Base-by-base conservation (phyloP, 1,284 basidiomycete species). In the Spongiforma sp. region DNA sequence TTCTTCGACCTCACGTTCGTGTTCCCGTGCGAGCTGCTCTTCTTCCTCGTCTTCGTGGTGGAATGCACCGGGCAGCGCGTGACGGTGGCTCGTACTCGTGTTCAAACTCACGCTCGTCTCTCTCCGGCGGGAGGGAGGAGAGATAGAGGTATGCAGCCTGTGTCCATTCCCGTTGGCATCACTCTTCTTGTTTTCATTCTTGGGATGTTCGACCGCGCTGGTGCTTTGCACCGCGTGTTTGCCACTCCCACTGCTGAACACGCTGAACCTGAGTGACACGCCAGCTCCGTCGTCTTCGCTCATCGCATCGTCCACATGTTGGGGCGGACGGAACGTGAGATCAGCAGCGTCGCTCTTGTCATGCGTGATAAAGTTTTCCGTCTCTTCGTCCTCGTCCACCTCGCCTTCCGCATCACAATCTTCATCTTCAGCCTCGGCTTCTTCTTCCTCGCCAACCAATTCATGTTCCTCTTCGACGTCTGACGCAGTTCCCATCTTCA, bases 1-100 rank as follows among this genome's bases (percentile, higher is more conserved):
- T 39, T 79, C 78, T n/a, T 76, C 78, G 14, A 79, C 79, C 6
- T 75, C 73, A 24, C 66, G 37, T 17, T 61, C 34, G 14, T 77
- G 74, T 15, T 62, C 59, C 4, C 63, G 53, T 56, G 62, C 63
- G 33, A 41, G 55, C 14, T 34, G 58, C 1, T 71, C 65, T 50
- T 65, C 69, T n/a, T 71, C 64, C 43, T 70, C 60, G 50, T 63
- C 69, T 17, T 62, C 68, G 57, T 68, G 57, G 50, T 69, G 63
- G 59, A 70, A 69, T 8, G 70, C 71, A 7, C 74, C 74, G 12
- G 74, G 74, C 1, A 67, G 75, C 24, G 66, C 62, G 48, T 62
- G 67, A n/a, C 57, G 48, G 55, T 34, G 69, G 46, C 46, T 58
- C 2, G 41, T 41, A 28, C 58, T 60, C 21, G 50, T 64, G 24